Evolutionary conservation across 805 yeast genomes (phyloP).

Genomic region (Zygosaccharomyces bisporus): DNA sequence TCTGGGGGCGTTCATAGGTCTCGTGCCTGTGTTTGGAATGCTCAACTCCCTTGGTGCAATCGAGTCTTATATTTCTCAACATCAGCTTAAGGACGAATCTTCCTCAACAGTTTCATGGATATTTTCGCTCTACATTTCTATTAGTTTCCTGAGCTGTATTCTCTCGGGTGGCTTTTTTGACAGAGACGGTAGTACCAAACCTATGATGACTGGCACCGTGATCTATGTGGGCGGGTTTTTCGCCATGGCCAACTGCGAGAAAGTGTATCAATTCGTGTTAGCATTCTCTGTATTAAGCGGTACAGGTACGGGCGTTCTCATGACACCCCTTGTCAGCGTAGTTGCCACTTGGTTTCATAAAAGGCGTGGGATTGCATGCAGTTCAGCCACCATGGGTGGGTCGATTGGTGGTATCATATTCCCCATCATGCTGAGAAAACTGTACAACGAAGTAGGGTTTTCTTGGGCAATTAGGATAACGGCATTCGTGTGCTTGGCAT

Average conservation of each 20-base stretch:
- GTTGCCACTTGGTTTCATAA: constrained; percentile 62
- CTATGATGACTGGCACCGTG: constrained; percentile 44
- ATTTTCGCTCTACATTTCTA: constrained; percentile 55
- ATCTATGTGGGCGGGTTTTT: constrained; percentile 51
- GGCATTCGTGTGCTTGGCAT: constrained; percentile 45
- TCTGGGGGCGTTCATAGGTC: constrained; percentile 57
- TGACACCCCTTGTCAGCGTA: constrained; percentile 59
- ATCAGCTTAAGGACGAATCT: constrained; percentile 50
- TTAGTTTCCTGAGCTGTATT: constrained; percentile 51
- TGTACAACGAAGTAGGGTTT: constrained; percentile 51
- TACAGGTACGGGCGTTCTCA: constrained; percentile 54
- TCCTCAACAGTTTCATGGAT: constrained; percentile 61
- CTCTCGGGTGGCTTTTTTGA: constrained; percentile 62
- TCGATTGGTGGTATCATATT: constrained; percentile 54
- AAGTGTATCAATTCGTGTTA: constrained; percentile 58
- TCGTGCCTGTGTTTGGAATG: constrained; percentile 56
- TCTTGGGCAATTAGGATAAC: constrained; percentile 57
- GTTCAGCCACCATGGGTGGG: constrained; percentile 51
- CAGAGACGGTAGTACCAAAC: constrained; percentile 49
- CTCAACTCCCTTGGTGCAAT: constrained; percentile 63
- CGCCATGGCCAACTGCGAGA: constrained; percentile 51
- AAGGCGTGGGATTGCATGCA: constrained; percentile 55
- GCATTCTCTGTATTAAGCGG: constrained; percentile 57
- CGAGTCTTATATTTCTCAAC: constrained; percentile 52
- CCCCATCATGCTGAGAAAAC: constrained; percentile 49